Evolutionary conservation across 257 asterid species (phyloP).

Genomic region (Salvia miltiorrhiza): DNA sequence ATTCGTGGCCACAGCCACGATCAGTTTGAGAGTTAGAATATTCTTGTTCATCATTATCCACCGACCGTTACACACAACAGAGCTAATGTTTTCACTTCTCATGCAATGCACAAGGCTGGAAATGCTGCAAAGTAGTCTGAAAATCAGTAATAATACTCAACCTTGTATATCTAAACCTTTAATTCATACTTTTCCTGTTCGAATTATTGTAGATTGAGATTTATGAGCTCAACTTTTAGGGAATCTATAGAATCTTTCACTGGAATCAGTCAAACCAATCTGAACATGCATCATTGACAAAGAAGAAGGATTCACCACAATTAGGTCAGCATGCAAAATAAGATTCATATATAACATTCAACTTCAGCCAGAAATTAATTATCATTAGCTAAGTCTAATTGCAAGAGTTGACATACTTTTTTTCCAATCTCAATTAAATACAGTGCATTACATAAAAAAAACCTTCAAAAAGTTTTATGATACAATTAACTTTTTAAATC

Average conservation of each 20-base stretch:
- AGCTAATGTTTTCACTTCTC: slow-evolving; percentile 68
- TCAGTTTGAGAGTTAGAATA: slow-evolving; percentile 26
- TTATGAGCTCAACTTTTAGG: too few relatives aligned
- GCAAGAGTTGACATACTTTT: too few relatives aligned
- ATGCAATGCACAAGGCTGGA: slow-evolving; percentile 77
- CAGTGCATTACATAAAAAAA: too few relatives aligned
- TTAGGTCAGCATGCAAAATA: slow-evolving; percentile 63
- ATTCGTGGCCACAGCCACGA: not conserved
- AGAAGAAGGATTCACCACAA: slow-evolving; percentile 55
- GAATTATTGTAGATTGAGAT: too few relatives aligned
- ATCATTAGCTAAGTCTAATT: not conserved
- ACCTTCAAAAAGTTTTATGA: too few relatives aligned
- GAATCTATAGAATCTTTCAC: too few relatives aligned
- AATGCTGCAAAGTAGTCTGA: slow-evolving; percentile 59
- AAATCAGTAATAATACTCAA: too few relatives aligned
- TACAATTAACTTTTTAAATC: too few relatives aligned
- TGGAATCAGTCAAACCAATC: slow-evolving; percentile 47
- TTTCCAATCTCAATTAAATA: slow-evolving; percentile 40
- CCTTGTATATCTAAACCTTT: too few relatives aligned
- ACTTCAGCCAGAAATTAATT: not conserved
- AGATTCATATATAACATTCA: not conserved
- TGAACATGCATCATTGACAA: slow-evolving; percentile 81
- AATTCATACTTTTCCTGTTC: too few relatives aligned
- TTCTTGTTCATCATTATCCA: slow-evolving; percentile 62
- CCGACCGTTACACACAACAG: too few relatives aligned